These are phyloP conservation scores for Cadophora gregata DNA, from an alignment of 2,329 filamentous ascomycete genomes.

Conservation along the genomic window DNA sequence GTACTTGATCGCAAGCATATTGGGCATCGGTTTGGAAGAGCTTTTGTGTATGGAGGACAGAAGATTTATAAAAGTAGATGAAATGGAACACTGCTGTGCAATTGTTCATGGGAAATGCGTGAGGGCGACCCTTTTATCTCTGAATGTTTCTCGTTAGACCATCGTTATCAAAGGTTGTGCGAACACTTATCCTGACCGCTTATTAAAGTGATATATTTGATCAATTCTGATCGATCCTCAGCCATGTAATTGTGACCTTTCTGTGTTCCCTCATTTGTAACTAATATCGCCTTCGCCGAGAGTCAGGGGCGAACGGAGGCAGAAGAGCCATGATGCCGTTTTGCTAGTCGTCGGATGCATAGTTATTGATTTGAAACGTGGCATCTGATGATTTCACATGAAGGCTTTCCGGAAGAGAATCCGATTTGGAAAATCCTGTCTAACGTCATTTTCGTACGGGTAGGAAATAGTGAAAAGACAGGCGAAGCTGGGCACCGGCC, in stretches of 20 bases:
- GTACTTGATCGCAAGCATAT: constrained; percentile 12
- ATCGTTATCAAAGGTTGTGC: neutral
- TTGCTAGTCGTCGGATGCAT: too few species aligned
- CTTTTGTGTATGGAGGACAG: neutral
- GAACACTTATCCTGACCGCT: neutral
- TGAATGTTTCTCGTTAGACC: neutral
- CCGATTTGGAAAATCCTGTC: neutral
- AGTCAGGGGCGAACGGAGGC: neutral
- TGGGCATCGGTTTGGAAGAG: neutral
- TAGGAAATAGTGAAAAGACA: too few species aligned
- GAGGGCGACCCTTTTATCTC: neutral
- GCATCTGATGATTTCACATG: neutral
- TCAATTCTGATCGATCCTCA: neutral
- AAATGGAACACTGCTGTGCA: neutral
- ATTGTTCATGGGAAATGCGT: too few species aligned
- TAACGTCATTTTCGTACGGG: neutral
- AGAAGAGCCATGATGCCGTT: neutral
- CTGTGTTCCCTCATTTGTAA: neutral
- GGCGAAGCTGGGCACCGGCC: too few species aligned
- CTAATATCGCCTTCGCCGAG: neutral
- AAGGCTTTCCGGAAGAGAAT: neutral
- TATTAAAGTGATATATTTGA: neutral
- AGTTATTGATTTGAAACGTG: neutral
- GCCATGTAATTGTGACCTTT: neutral
- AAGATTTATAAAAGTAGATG: neutral